Conservation (phyloP, 352 stramenopile species). For the Globisporangium carolinianum region DNA sequence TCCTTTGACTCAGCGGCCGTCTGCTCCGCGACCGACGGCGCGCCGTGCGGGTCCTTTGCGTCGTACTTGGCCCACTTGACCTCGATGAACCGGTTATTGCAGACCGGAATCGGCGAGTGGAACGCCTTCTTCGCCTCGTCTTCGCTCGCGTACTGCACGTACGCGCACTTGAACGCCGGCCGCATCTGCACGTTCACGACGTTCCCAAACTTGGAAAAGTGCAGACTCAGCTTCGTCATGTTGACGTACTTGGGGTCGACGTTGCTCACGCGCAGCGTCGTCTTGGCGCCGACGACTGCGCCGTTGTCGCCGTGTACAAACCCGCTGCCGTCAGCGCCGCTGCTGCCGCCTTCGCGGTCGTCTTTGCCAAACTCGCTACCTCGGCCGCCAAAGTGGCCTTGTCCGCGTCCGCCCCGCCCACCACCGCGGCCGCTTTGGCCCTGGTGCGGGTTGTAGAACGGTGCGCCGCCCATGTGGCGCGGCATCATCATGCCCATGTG, state of each 20-base stretch:
- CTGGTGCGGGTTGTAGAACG: conserved; percentile 24
- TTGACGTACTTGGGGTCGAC: conserved; percentile 86
- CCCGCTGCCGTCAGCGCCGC: background rate
- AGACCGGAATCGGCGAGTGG: conserved; percentile 82
- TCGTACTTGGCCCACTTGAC: conserved; percentile 85
- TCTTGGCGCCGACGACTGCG: conserved; percentile 28
- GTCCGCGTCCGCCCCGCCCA: conserved; percentile 16
- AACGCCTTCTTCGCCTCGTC: conserved; percentile 82
- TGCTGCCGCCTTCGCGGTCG: conserved; percentile 10
- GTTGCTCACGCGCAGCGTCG: conserved; percentile 78
- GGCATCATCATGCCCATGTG: conserved; percentile 63
- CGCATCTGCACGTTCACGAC: conserved; percentile 88
- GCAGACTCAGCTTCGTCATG: conserved; percentile 82
- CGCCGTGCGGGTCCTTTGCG: conserved; percentile 53
- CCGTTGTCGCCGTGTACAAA: background rate
- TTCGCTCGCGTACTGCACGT: conserved; percentile 81
- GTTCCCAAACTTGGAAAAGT: conserved; percentile 87
- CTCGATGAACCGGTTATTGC: conserved; percentile 87
- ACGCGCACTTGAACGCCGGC: conserved; percentile 69
- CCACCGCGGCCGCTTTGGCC: conserved; percentile 29
- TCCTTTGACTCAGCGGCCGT: conserved; percentile 26
- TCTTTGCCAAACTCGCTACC: conserved; percentile 18
- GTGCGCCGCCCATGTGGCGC: conserved; percentile 41
- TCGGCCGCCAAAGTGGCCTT: conserved; percentile 27
- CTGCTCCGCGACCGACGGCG: conserved; percentile 29